A percentile compares a stretch with the other conserved stretches of the same genome.
phyloP scores from a whole-genome alignment of 129 eudicot genomes.

The Helianthus annuus region HanXRQr2.0-SUNRISE NC_035433.2:105313649-105314148 shows the following conservation, averaged over 20 bases:
- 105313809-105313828: too few species aligned
- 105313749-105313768: too few species aligned
- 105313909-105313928: constrained; percentile 90
- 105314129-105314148: neutral
- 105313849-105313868: neutral
- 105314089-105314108: too few species aligned
- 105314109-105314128: neutral
- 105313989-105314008: constrained; percentile 69
- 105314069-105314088: neutral
- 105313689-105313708: too few species aligned
- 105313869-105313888: constrained; percentile 6
- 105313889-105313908: constrained; percentile 85
- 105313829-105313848: too few species aligned
- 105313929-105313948: constrained; percentile 80
- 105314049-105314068: constrained; percentile 23
- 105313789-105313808: too few species aligned
- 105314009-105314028: constrained; percentile 32
- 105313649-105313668: too few species aligned
- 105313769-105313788: too few species aligned
- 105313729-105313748: too few species aligned
- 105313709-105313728: too few species aligned
- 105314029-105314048: neutral
- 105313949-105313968: constrained; percentile 52
- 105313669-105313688: too few species aligned
- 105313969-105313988: constrained; percentile 67